These are phyloP conservation scores for Trypanosoma cruzi DNA, from an alignment of 208 protist species.

Conservation along the genomic window DNA sequence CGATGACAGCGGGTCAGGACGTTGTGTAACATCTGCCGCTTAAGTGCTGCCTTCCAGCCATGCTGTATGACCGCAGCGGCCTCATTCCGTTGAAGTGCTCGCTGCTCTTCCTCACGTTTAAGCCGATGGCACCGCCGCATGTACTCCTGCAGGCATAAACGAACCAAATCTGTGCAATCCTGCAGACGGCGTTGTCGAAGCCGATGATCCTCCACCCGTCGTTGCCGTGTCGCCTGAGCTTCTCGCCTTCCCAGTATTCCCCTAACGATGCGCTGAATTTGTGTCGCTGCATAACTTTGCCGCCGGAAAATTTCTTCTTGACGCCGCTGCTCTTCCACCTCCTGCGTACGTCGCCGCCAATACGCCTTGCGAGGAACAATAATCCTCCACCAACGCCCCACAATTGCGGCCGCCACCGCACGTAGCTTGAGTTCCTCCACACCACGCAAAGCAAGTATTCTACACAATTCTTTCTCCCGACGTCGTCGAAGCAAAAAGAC, in stretches of 20 bases:
- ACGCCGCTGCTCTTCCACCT: constrained; percentile 37
- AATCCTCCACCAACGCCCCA: constrained; percentile 72
- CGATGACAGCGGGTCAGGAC: constrained; percentile 38
- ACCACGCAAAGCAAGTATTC: constrained; percentile 37
- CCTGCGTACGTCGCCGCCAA: constrained; percentile 46
- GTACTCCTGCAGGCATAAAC: constrained; percentile 54
- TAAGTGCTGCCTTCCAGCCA: constrained; percentile 38
- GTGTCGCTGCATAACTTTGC: constrained; percentile 31
- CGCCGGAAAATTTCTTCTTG: constrained; percentile 12
- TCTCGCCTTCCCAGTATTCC: constrained; percentile 32
- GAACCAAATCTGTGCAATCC: constrained; percentile 38
- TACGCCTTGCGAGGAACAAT: constrained; percentile 44
- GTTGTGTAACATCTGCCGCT: constrained; percentile 37
- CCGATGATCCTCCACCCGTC: constrained; percentile 16
- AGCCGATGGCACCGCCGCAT: constrained; percentile 33
- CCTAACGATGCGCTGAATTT: constrained; percentile 44
- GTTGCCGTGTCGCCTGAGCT: constrained; percentile 14
- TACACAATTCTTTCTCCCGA: constrained; percentile 35
- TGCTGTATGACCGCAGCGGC: constrained; percentile 48
- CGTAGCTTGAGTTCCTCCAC: constrained; percentile 42
- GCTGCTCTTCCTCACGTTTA: constrained; percentile 25
- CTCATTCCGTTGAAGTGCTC: constrained; percentile 16
- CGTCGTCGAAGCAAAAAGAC: constrained; percentile 34
- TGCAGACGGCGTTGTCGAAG: constrained; percentile 24
- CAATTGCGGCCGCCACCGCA: constrained; percentile 32